Evolutionary conservation across 768 basidiomycete genomes (phyloP).

Genomic region (Paxillus ammoniavirescens): DNA sequence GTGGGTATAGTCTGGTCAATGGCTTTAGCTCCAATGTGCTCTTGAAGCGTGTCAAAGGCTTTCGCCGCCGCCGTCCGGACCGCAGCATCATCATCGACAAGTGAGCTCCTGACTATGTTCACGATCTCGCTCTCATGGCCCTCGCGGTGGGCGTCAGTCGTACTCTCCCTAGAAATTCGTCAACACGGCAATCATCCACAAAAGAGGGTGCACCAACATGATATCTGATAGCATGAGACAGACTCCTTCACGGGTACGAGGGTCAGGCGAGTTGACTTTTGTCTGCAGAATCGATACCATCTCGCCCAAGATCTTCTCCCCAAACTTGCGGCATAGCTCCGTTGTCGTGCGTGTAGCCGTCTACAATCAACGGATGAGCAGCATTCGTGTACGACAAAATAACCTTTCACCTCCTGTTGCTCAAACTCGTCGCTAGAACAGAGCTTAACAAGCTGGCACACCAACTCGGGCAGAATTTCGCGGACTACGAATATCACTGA

Average conservation of each 20-base stretch:
- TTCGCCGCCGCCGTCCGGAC: conserved; percentile 89
- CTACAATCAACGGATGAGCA: conserved; percentile 38
- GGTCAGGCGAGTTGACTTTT: conserved; percentile 59
- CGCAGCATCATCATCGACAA: conserved; percentile 84
- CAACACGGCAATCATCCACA: conserved; percentile 1
- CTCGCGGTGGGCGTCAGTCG: conserved; percentile 35
- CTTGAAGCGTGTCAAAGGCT: conserved; percentile 90
- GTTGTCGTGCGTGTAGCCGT: conserved; percentile 85
- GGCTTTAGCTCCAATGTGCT: conserved; percentile 84
- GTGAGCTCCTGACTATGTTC: conserved; percentile 72
- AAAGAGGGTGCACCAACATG: conserved; percentile 51
- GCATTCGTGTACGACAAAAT: neutral
- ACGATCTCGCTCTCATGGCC: conserved; percentile 90
- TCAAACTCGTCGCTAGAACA: conserved; percentile 80
- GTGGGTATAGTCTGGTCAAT: conserved; percentile 98
- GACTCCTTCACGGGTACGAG: conserved; percentile 76
- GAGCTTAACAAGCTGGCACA: conserved; percentile 72
- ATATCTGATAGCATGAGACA: conserved; percentile 87
- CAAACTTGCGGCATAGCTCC: conserved; percentile 93
- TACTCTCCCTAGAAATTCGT: conserved; percentile 54
- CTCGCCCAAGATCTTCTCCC: conserved; percentile 85
- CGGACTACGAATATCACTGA: conserved; percentile 51
- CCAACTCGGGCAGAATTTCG: conserved; percentile 86
- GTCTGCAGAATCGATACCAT: conserved; percentile 77
- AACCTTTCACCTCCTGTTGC: conserved; percentile 74